Evolutionary conservation across 805 yeast species (phyloP).

Genomic region (Scheffersomyces ergatensis): DNA sequence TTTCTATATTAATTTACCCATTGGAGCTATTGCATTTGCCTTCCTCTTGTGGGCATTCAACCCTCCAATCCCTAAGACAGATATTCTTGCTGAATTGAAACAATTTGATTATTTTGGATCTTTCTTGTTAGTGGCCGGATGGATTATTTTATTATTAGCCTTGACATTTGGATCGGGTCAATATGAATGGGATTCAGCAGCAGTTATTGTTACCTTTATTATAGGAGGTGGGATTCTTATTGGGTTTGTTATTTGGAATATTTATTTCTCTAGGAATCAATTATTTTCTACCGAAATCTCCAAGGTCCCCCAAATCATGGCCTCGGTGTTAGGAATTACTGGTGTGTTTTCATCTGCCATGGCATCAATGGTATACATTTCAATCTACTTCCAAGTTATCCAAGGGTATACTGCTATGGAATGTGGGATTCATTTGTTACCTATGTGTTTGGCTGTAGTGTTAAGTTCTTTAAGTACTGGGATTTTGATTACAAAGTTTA

Average conservation of each 20-base stretch:
- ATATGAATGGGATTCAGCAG: conserved; percentile 50
- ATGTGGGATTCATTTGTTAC: conserved; percentile 46
- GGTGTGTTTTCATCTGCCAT: conserved; percentile 38
- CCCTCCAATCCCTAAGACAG: conserved; percentile 44
- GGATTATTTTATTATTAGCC: conserved; percentile 45
- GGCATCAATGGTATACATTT: conserved; percentile 17
- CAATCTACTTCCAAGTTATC: conserved; percentile 49
- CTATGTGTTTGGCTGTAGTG: conserved; percentile 39
- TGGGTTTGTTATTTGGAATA: conserved; percentile 43
- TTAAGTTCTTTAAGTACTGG: conserved; percentile 37
- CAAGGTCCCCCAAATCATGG: conserved; percentile 29
- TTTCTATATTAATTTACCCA: conserved; percentile 65
- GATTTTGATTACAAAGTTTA: conserved; percentile 31
- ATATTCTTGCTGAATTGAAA: conserved; percentile 35
- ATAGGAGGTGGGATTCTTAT: conserved; percentile 34
- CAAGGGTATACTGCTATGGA: conserved; percentile 37
- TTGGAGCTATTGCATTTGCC: conserved; percentile 52
- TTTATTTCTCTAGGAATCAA: conserved; percentile 38
- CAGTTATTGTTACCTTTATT: conserved; percentile 32
- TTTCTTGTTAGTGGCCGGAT: conserved; percentile 36
- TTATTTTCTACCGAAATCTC: conserved; percentile 45
- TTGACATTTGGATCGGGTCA: conserved; percentile 55
- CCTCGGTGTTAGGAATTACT: conserved; percentile 34
- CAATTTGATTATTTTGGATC: conserved; percentile 51
- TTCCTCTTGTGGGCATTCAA: conserved; percentile 40